Conservation (phyloP, 495 filamentous ascomycete species). For the Aspergillus taichungensis region DNA sequence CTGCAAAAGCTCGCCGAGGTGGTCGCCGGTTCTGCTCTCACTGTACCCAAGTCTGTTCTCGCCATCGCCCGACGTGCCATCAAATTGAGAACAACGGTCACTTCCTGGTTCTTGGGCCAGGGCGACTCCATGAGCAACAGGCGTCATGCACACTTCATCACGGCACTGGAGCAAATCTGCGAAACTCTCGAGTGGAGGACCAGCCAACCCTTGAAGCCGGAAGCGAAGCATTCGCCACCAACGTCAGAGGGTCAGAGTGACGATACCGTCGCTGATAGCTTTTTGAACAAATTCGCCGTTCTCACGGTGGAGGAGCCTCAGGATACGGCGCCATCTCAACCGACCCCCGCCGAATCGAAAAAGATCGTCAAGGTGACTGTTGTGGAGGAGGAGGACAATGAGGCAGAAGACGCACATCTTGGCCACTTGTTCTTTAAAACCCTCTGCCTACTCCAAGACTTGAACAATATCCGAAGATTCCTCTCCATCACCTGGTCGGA, state of each 20-base stretch:
- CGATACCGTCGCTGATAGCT: conserved; percentile 9
- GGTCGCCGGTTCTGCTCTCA: conserved; percentile 16
- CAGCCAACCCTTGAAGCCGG: conserved; percentile 9
- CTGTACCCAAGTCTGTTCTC: conserved; percentile 17
- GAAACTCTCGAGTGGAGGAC: conserved; percentile 20
- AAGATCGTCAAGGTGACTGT: conserved; percentile 17
- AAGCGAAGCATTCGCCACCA: conserved; percentile 9
- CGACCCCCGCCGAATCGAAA: conserved; percentile 7
- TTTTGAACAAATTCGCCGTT: conserved; percentile 21
- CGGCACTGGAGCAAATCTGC: conserved; percentile 19
- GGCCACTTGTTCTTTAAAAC: conserved; percentile 19
- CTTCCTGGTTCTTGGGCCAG: conserved; percentile 22
- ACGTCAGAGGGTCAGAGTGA: conserved; percentile 5
- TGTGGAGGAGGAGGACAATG: conserved; percentile 18
- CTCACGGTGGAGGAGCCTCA: conserved; percentile 26
- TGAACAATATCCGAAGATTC: conserved; percentile 18
- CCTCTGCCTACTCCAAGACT: conserved; percentile 19
- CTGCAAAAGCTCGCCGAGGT: conserved; percentile 21
- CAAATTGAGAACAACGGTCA: conserved; percentile 21
- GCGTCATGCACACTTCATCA: conserved; percentile 22
- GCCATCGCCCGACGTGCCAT: conserved; percentile 20
- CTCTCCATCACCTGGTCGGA: conserved; percentile 22
- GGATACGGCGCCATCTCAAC: conserved; percentile 9
- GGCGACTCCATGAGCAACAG: conserved; percentile 13
- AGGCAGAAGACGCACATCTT: conserved; percentile 10